A percentile compares a stretch with the other conserved stretches of the same genome.
Evolutionary conservation across 2,329 filamentous ascomycete species (phyloP).

Genomic region (Aspergillus calidoustus): DNA sequence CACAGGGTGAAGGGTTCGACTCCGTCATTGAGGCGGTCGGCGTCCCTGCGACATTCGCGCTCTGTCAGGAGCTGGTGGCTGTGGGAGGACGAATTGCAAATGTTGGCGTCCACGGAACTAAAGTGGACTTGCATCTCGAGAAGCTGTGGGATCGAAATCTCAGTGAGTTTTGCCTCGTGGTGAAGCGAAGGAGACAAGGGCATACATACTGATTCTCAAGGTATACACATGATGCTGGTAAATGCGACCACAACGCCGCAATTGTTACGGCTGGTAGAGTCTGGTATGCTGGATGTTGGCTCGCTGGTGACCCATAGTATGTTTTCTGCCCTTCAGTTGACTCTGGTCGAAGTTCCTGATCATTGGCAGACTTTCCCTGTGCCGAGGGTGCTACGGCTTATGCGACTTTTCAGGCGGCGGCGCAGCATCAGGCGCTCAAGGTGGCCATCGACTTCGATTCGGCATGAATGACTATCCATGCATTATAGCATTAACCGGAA

Average conservation of each 20-base stretch:
- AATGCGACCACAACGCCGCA: slow-evolving; percentile 26
- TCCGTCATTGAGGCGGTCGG: slow-evolving; percentile 64
- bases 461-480: background rate
- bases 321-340: background rate
- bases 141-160: slow-evolving; percentile 1
- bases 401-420: slow-evolving; percentile 24
- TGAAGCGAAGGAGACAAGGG: background rate
- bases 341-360: background rate
- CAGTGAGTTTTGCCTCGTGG: background rate
- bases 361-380: slow-evolving; percentile 23
- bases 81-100: slow-evolving; percentile 61
- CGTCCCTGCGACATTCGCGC: slow-evolving; percentile 57
- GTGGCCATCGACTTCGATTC: slow-evolving; percentile 28
- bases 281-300: slow-evolving; percentile 22
- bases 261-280: slow-evolving; percentile 24
- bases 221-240: slow-evolving; percentile 31
- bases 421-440: slow-evolving; percentile 25
- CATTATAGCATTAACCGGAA: too few species aligned
- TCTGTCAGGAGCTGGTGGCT: slow-evolving; percentile 59
- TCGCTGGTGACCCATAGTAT: slow-evolving; percentile 29
- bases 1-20: slow-evolving; percentile 57
- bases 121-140: background rate
- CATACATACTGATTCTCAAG: slow-evolving; percentile 11
- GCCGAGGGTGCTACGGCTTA: slow-evolving; percentile 21
- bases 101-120: slow-evolving; percentile 57